A percentile compares a stretch with the other conserved stretches of the same genome.
Evolutionary conservation across 2,329 filamentous ascomycete genomes (phyloP).

Genomic region (Aspergillus eucalypticola): DNA sequence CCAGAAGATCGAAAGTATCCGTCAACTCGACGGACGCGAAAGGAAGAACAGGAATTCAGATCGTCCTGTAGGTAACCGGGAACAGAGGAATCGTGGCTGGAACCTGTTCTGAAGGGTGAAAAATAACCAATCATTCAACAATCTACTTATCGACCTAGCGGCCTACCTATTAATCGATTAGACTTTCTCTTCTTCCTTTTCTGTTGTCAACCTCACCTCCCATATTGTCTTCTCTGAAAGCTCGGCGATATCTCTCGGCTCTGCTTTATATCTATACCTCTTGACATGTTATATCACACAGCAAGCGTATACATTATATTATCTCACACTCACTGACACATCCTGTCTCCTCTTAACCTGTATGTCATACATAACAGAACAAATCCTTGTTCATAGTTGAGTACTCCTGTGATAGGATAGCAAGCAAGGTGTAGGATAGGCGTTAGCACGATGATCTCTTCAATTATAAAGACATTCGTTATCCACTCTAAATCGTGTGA

Average conservation of each 20-base stretch:
- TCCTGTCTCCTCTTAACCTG: background rate
- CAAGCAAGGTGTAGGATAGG: background rate
- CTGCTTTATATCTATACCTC: background rate
- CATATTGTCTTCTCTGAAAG: background rate
- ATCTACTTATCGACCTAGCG: background rate
- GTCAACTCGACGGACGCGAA: conserved; percentile 74
- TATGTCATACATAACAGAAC: conserved; percentile 3
- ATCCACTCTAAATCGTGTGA: accelerated
- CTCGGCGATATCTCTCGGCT: background rate
- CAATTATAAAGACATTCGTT: too few species aligned
- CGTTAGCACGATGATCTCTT: background rate
- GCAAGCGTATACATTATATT: background rate
- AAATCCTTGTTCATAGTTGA: background rate
- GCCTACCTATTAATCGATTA: background rate
- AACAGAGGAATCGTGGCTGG: conserved; percentile 44
- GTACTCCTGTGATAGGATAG: background rate
- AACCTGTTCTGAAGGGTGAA: conserved; percentile 43
- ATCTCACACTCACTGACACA: background rate
- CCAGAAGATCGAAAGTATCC: conserved; percentile 90
- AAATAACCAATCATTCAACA: background rate
- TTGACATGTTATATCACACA: background rate
- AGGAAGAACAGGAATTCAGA: conserved; percentile 55
- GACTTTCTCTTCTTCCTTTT: background rate
- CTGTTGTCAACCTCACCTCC: background rate
- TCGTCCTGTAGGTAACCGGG: conserved; percentile 36